A percentile compares a stretch with the other conserved stretches of the same genome.
Conservation (phyloP, 2,329 filamentous ascomycete species). For the Leptographium radiaticola region DNA sequence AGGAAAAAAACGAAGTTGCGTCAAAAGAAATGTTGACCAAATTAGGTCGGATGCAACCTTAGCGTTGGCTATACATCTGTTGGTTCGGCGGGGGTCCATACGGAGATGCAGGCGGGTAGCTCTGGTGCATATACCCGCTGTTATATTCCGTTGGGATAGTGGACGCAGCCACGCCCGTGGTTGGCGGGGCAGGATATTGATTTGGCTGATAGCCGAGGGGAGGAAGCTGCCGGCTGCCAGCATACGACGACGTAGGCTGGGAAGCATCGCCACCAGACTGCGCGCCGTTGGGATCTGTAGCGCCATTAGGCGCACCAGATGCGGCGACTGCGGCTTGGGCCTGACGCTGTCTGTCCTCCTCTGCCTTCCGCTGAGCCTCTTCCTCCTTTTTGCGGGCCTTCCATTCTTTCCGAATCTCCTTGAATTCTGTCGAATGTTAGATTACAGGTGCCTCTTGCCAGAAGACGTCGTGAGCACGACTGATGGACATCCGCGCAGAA, state of each 20-base stretch:
- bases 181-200: slow-evolving; percentile 54
- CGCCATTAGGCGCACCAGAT: slow-evolving; percentile 30
- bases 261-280: slow-evolving; percentile 35
- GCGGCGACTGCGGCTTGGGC: slow-evolving; percentile 38
- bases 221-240: slow-evolving; percentile 53
- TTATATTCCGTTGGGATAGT: slow-evolving; percentile 43
- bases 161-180: slow-evolving; percentile 38
- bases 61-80: slow-evolving; percentile 45
- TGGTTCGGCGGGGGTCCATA: slow-evolving; percentile 43
- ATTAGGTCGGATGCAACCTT: neutral
- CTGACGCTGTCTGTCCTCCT: slow-evolving; percentile 66
- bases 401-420: slow-evolving; percentile 87
- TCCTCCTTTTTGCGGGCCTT: slow-evolving; percentile 99
- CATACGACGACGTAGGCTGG: slow-evolving; percentile 42
- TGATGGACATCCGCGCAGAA: too few relatives aligned
- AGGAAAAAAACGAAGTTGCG: neutral
- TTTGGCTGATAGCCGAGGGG: slow-evolving; percentile 60
- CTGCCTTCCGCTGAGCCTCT: slow-evolving; percentile 75
- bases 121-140: slow-evolving; percentile 39
- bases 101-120: slow-evolving; percentile 45
- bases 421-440: slow-evolving; percentile 63
- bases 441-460: neutral
- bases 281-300: slow-evolving; percentile 40
- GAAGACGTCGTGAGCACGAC: neutral
- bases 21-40: neutral